These are phyloP conservation scores for Speleostelium caveatum DNA, from an alignment of 78 protist species.

Conservation along the genomic window DNA sequence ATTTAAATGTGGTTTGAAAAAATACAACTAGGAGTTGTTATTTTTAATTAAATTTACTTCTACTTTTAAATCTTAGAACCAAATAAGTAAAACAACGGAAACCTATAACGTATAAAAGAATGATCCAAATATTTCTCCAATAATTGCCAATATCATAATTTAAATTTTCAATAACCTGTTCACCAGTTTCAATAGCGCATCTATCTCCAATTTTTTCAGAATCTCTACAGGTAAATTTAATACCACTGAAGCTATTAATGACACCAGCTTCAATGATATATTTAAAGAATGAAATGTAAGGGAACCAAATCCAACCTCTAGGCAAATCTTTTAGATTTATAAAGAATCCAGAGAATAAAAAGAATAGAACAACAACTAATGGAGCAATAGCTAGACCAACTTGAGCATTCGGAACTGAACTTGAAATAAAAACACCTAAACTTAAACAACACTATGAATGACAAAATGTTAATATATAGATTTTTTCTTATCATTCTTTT, in stretches of 20 bases:
- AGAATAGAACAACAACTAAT: slow-evolving; percentile 58
- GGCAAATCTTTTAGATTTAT: slow-evolving; percentile 55
- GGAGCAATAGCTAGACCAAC: slow-evolving; percentile 61
- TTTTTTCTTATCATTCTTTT: too few species aligned
- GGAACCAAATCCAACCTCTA: slow-evolving; percentile 60
- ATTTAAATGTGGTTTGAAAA: neutral
- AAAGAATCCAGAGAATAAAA: slow-evolving; percentile 77
- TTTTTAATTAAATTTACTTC: slow-evolving; percentile 25
- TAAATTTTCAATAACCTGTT: slow-evolving; percentile 34
- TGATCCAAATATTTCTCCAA: slow-evolving; percentile 64
- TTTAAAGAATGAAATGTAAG: slow-evolving; percentile 38
- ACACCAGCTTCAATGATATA: slow-evolving; percentile 50
- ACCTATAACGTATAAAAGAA: slow-evolving; percentile 20
- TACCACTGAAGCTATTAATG: slow-evolving; percentile 29
- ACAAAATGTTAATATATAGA: too few species aligned
- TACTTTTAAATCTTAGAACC: slow-evolving; percentile 33
- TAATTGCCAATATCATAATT: slow-evolving; percentile 15
- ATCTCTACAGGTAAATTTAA: slow-evolving; percentile 52
- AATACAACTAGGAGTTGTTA: too few species aligned
- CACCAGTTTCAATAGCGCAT: slow-evolving; percentile 61
- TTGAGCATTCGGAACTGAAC: slow-evolving; percentile 50
- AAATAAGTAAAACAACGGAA: slow-evolving; percentile 28
- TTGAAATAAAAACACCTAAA: slow-evolving; percentile 29
- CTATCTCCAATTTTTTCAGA: slow-evolving; percentile 30
- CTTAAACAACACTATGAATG: neutral